Evolutionary conservation across 139 green algal genomes (phyloP).

Genomic region (Marvania coccoides): DNA sequence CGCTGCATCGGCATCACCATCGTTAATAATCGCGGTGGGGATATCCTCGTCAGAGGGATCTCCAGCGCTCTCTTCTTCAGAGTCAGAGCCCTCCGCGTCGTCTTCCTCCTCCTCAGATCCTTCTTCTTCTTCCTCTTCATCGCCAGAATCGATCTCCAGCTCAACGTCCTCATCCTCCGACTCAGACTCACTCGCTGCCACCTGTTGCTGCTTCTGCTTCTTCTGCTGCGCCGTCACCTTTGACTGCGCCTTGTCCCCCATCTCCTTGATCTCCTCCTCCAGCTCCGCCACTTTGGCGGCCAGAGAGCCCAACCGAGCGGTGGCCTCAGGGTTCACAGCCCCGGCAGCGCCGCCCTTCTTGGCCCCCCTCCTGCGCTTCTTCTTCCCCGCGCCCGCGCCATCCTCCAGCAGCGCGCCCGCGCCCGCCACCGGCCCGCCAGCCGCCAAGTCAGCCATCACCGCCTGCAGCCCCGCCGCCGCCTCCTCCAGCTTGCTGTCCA

Average conservation of each 20-base stretch:
- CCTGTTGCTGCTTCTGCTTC: neutral
- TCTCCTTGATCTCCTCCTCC: conserved; percentile 13
- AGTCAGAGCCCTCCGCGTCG: conserved; percentile 19
- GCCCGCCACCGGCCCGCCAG: neutral
- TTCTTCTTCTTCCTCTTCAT: conserved; percentile 19
- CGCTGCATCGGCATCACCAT: conserved; percentile 17
- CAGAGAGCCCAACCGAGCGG: conserved; percentile 10
- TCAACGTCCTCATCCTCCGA: conserved; percentile 6
- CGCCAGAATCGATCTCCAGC: conserved; percentile 13
- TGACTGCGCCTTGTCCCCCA: neutral
- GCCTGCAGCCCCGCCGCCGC: conserved; percentile 62
- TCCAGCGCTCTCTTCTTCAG: conserved; percentile 6
- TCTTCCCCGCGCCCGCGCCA: neutral
- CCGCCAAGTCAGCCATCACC: conserved; percentile 70
- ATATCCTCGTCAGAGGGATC: neutral
- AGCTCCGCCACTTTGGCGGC: conserved; percentile 16
- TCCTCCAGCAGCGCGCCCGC: neutral
- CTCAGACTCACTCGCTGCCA: neutral
- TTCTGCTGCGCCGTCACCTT: neutral
- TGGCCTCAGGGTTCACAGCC: neutral
- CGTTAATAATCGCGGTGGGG: neutral
- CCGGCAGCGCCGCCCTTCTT: neutral
- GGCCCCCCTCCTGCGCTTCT: neutral
- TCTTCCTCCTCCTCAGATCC: conserved; percentile 19
- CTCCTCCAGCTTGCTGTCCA: conserved; percentile 70